phyloP scores from a whole-genome alignment of 2,329 filamentous ascomycete genomes.

The Scytalidium sp. region DNA sequence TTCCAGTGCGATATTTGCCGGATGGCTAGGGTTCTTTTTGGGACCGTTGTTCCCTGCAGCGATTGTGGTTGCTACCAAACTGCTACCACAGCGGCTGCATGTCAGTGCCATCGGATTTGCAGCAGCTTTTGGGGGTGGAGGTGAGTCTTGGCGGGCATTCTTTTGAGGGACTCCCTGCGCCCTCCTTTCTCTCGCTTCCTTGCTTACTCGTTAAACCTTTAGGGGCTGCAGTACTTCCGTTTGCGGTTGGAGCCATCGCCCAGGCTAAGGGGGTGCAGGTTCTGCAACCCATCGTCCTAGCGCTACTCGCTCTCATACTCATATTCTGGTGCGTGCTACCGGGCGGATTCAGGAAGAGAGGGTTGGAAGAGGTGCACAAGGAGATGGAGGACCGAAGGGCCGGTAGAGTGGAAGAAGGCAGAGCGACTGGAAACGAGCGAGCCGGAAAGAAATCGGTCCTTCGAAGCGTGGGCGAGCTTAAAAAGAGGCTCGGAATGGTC shows the following conservation, averaged over 20 bases:
- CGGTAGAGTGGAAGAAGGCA: neutral
- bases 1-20: conserved; percentile 68
- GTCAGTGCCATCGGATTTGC: conserved; percentile 80
- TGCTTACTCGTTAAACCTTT: neutral
- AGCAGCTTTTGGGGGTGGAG: conserved; percentile 71
- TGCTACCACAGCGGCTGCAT: conserved; percentile 71
- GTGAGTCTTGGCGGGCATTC: conserved; percentile 33
- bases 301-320: conserved; percentile 42
- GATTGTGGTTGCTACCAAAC: conserved; percentile 69
- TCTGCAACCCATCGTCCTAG: conserved; percentile 53
- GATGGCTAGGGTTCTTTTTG: conserved; percentile 74
- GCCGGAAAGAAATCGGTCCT: neutral
- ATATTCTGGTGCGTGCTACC: conserved; percentile 43
- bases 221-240: conserved; percentile 58
- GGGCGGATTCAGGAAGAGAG: conserved; percentile 20
- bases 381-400: conserved; percentile 8
- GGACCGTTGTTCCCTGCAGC: conserved; percentile 77
- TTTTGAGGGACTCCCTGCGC: neutral
- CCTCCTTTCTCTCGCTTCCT: too few species aligned
- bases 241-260: conserved; percentile 68
- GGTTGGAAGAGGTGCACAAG: conserved; percentile 12
- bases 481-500: neutral
- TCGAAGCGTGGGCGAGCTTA: neutral
- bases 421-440: neutral
- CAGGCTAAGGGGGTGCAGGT: conserved; percentile 52